Base-by-base conservation (phyloP, 2,329 filamentous ascomycete genomes). In the Aulographum hederae region DNA sequence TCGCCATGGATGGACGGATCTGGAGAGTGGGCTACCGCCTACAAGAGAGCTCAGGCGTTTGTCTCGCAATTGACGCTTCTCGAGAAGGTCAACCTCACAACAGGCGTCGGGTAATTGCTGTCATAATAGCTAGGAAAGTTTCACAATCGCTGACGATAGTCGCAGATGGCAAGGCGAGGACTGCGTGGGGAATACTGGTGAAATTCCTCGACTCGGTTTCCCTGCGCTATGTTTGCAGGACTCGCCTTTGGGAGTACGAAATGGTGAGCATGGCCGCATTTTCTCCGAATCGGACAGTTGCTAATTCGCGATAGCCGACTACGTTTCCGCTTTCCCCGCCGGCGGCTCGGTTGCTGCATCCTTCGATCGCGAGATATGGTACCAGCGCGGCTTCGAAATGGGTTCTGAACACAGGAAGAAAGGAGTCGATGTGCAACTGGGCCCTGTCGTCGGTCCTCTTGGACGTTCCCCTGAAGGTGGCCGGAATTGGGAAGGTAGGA, bases 51-150 rank as follows among this genome's bases (percentile, higher is more conserved):
- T 1, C 71, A 69, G 41, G 69, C 64, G 3, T 86, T 93, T 45
- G 82, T 94, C 28, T 77, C 76, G 6, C 73, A 84, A 48, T 57
- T 93, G 54, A 92, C 82, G 1, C 63, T 93, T 21, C 48, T 73
- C 8, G 85, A 94, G 53, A 94, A 93, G 59, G 82, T 95, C 53
- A 95, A 95, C 52, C 52, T 98, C 40, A 95, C 86, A 3, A 94
- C 85, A 1, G 86, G 86, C 51, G 69, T 78, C 39, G 84, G 84
- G 69, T 86, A 57, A 52, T 72, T 42, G 26, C 8, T n/a, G 21
- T 8, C 21, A 25, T 25, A n/a, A 25, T 19, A 34, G 23, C 38
- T 37, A 34, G 27, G 35, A 28, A 15, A 23, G 1, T 16, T 20
- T 11, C 19, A 28, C 14, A 19, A 26, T 3, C n/a, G 13, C 28